phyloP scores from a whole-genome alignment of 805 yeast species.

The Hanseniaspora lindneri region DNA sequence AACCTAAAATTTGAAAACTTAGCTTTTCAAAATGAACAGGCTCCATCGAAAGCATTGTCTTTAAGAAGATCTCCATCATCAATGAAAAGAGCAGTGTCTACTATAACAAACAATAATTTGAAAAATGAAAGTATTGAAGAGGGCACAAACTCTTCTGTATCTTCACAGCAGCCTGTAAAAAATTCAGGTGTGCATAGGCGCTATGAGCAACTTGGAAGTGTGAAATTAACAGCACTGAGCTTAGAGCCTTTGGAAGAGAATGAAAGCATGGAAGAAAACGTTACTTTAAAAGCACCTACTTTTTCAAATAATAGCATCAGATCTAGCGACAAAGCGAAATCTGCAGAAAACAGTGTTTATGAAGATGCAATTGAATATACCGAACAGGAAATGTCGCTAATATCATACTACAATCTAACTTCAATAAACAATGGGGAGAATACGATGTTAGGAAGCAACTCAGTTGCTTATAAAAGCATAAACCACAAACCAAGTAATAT shows the following conservation, averaged over 20 bases:
- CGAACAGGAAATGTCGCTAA: conserved; percentile 4
- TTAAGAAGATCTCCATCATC: conserved; percentile 30
- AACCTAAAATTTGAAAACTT: conserved; percentile 3
- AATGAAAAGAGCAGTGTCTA: conserved; percentile 30
- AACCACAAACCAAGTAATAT: conserved; percentile 14
- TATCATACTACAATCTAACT: neutral
- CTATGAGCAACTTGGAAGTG: conserved; percentile 1
- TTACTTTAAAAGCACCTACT: conserved; percentile 14
- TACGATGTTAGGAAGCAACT: neutral
- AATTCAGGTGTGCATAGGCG: neutral
- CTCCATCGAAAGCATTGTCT: conserved; percentile 26
- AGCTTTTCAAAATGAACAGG: conserved; percentile 17
- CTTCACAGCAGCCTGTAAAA: neutral
- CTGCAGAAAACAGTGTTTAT: conserved; percentile 6
- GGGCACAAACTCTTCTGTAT: neutral
- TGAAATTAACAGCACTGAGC: conserved; percentile 1
- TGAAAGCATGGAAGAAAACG: neutral
- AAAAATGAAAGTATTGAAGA: neutral
- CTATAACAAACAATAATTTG: conserved; percentile 19
- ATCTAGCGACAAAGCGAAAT: neutral
- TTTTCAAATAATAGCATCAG: neutral
- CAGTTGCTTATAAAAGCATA: conserved; percentile 7
- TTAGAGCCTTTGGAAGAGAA: neutral
- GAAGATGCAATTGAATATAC: conserved; percentile 15
- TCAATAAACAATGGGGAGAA: neutral